Percentiles rank a stretch among this genome's conserved stretches.
Conservation (phyloP, 1,284 basidiomycete genomes). For the Ceratobasidium theobromae region DNA sequence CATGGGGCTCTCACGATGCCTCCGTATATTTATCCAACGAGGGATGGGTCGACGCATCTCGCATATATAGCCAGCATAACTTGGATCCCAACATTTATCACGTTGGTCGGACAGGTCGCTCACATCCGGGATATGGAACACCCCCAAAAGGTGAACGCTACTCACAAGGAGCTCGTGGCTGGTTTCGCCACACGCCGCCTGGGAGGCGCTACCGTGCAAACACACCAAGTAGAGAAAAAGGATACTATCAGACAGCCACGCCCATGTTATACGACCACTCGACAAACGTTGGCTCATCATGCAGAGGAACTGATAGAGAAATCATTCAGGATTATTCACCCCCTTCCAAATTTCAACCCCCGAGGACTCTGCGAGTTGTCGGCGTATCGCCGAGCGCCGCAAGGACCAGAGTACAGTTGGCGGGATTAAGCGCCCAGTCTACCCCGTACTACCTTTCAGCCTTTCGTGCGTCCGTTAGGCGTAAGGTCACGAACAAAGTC, state of each 20-base stretch:
- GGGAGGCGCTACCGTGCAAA: neutral
- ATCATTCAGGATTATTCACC: neutral
- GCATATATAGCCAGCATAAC: neutral
- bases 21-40: neutral
- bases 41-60: slow-evolving; percentile 21
- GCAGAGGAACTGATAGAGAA: too few relatives aligned
- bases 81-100: neutral
- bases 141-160: slow-evolving; percentile 1
- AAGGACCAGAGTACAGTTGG: neutral
- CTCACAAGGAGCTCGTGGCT: neutral
- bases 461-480: neutral
- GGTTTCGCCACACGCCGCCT: slow-evolving; percentile 9
- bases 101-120: neutral
- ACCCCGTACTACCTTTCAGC: slow-evolving; percentile 7
- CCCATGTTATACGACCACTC: too few relatives aligned
- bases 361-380: slow-evolving; percentile 1
- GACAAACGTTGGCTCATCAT: too few relatives aligned
- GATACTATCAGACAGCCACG: too few relatives aligned
- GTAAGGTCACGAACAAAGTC: neutral
- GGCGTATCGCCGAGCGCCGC: neutral
- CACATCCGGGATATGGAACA: neutral
- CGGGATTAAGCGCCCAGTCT: neutral
- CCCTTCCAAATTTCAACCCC: neutral
- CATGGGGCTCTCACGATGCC: neutral
- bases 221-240: too few relatives aligned